Evolutionary conservation across 768 basidiomycete species (phyloP), one percentile per base, ranked within the genome.

Genomic region (Rhizopogon rudus): DNA sequence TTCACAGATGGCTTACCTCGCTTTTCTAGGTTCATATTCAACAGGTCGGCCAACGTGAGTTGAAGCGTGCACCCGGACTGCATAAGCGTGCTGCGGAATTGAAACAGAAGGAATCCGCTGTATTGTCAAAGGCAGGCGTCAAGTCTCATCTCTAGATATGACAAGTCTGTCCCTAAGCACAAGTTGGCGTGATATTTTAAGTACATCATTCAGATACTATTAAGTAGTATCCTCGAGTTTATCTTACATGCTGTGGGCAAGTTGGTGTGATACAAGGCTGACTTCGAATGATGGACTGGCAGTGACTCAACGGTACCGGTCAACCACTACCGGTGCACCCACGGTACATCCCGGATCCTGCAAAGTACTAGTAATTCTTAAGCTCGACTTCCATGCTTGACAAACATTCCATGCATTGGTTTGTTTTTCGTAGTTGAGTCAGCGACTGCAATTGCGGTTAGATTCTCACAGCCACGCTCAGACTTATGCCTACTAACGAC

Each of bases 31-130:
- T 97, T 3, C 95, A 98, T 72, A 87, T 97, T 51, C 93, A 95
- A 68, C 95, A 98, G 73, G 89, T 98, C 43, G 96, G 95, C 8
- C 87, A 88, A 65, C 77, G 86, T 44, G 96, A 98, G 72, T 76
- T 98, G 60, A 88, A 81, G 73, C 84, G 92, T 25, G 91, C 86
- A 1, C 80, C 81, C 1, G 77, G 58, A 12, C 72, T 97, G 3
- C 77, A 70, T 25, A 75, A 79, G 65, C 82, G 80, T 57, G 72
- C 78, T 5, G 74, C 73, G 12, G 83, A 82, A 56, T 65, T 79
- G 44, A 81, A 79, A 69, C 76, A 76, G 72, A 88, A 77, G 67
- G 86, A 92, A 67, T 75, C 70, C n/a, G 75, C 64, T 6, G 65
- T 91, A 49, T 69, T 88, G 61, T 74, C 79, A 44, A 84, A 81